Evolutionary conservation across 2,329 filamentous ascomycete species (phyloP).

Genomic region (Cladosporium sp.): DNA sequence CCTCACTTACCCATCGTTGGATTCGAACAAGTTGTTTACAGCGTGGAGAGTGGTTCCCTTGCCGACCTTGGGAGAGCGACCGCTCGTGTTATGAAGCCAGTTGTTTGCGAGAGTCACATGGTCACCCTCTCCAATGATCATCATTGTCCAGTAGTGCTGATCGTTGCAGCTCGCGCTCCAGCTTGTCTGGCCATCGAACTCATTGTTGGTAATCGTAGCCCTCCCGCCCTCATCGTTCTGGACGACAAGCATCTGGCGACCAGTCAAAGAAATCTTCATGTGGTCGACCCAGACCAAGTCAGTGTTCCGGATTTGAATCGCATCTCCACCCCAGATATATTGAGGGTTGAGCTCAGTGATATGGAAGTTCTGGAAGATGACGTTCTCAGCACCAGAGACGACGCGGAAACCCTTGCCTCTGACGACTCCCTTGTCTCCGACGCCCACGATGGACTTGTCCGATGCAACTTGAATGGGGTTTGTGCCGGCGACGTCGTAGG

Average conservation of each 20-base stretch:
- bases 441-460: constrained; percentile 41
- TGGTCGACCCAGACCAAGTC: constrained; percentile 37
- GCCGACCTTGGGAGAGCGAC: constrained; percentile 54
- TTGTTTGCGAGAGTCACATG: constrained; percentile 57
- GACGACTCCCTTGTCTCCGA: constrained; percentile 37
- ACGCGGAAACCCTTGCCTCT: constrained; percentile 41
- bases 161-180: constrained; percentile 57
- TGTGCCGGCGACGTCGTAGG: constrained; percentile 54
- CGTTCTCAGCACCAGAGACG: constrained; percentile 42
- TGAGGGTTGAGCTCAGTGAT: constrained; percentile 36
- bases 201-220: constrained; percentile 58
- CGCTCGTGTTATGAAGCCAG: constrained; percentile 57
- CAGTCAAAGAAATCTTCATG: constrained; percentile 46
- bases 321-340: constrained; percentile 38
- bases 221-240: constrained; percentile 51
- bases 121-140: constrained; percentile 53
- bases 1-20: constrained; percentile 37
- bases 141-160: constrained; percentile 59
- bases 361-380: constrained; percentile 50
- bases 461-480: constrained; percentile 37
- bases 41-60: constrained; percentile 56
- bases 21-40: constrained; percentile 60
- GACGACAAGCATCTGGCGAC: constrained; percentile 58
- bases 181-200: constrained; percentile 52
- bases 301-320: constrained; percentile 33